phyloP scores from a whole-genome alignment of 73 alveolate genomes.

The Uronychia setigera region DNA sequence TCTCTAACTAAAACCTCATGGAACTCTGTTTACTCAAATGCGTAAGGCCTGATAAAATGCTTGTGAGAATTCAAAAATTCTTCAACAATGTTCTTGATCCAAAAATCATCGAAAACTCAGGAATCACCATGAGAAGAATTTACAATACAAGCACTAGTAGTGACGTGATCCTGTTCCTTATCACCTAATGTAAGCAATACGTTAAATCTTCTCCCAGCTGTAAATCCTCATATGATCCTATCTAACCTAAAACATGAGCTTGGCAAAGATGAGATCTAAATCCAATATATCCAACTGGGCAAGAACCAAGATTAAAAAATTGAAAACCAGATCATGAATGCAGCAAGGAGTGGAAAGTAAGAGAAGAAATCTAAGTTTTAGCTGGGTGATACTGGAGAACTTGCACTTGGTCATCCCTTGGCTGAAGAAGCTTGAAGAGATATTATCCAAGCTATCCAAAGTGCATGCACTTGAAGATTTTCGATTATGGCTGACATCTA shows the following conservation, averaged over 20 bases:
- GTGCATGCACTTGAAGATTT: slow-evolving; percentile 90
- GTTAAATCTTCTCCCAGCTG: slow-evolving; percentile 2
- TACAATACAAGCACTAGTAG: neutral
- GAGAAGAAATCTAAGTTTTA: neutral
- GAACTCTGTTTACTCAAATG: slow-evolving; percentile 87
- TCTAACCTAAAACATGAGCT: neutral
- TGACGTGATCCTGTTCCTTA: slow-evolving; percentile 24
- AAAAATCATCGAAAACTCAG: neutral
- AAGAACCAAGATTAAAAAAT: slow-evolving; percentile 97
- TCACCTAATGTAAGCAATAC: slow-evolving; percentile 23
- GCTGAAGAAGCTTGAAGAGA: slow-evolving; percentile 95
- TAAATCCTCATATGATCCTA: neutral
- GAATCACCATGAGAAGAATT: slow-evolving; percentile 4
- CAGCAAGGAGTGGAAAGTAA: slow-evolving; percentile 92
- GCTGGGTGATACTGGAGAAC: slow-evolving; percentile 97
- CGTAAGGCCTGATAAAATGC: slow-evolving; percentile 96
- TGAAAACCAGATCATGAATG: slow-evolving; percentile 87
- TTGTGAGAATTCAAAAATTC: slow-evolving; percentile 31
- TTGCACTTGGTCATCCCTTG: slow-evolving; percentile 96
- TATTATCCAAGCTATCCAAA: slow-evolving; percentile 81
- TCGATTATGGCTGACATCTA: slow-evolving; percentile 97
- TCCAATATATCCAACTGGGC: slow-evolving; percentile 51
- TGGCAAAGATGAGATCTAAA: neutral
- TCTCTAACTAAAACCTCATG: neutral
- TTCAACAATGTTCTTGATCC: slow-evolving; percentile 15